Evolutionary conservation across 2,329 filamentous ascomycete species (phyloP).

Genomic region (Chalaropsis ovoidea): DNA sequence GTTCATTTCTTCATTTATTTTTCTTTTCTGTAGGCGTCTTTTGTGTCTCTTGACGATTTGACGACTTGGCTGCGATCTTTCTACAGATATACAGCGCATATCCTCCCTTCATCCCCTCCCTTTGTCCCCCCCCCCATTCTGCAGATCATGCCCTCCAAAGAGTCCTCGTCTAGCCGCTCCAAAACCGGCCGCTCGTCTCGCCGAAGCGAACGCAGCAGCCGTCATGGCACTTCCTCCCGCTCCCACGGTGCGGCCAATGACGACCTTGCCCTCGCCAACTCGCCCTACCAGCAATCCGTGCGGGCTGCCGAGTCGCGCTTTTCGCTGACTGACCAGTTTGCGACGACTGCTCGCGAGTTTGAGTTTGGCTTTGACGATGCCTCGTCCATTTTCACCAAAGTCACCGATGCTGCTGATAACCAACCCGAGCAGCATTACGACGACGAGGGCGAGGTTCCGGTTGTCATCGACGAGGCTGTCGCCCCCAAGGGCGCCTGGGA

Average conservation of each 20-base stretch:
- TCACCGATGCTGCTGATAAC: constrained; percentile 24
- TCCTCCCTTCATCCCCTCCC: background rate
- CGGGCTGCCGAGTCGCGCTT: constrained; percentile 37
- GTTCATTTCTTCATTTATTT: background rate
- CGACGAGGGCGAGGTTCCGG: constrained; percentile 27
- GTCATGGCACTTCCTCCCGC: constrained; percentile 23
- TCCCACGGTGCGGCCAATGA: constrained; percentile 16
- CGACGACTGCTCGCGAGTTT: constrained; percentile 38
- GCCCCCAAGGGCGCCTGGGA: constrained; percentile 19
- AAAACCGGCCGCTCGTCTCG: constrained; percentile 23
- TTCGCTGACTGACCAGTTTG: constrained; percentile 42
- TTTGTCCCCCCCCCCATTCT: background rate
- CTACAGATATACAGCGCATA: background rate
- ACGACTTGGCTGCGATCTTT: background rate
- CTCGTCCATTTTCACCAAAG: constrained; percentile 36
- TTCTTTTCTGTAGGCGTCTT: background rate
- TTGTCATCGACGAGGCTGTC: constrained; percentile 24
- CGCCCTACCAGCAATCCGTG: constrained; percentile 27
- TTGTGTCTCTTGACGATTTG: constrained; percentile 6
- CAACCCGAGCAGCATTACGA: constrained; percentile 20
- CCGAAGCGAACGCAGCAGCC: constrained; percentile 25
- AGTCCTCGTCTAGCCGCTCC: constrained; percentile 18
- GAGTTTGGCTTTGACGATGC: constrained; percentile 42
- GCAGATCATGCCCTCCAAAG: constrained; percentile 19
- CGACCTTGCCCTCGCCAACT: constrained; percentile 17